Evolutionary conservation across 352 stramenopile species (phyloP), one percentile per base, ranked within the genome.

Genomic region (Pythium chondricola): DNA sequence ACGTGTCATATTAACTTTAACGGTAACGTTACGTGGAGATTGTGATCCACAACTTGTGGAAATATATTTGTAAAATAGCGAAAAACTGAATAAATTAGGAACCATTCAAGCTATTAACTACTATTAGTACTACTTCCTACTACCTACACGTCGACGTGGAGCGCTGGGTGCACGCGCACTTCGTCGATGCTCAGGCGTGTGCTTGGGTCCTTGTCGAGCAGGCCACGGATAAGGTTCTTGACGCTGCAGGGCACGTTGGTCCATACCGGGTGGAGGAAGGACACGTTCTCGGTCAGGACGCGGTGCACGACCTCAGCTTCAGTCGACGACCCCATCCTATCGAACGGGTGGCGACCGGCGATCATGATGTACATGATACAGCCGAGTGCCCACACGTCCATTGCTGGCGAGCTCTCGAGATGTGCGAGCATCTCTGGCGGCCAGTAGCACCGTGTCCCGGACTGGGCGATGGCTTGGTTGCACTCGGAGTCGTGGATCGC

Each of bases 291-390:
- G 4, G 42, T 48, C 29, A 60, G 52, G 16, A 48, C 59, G 20
- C 80, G 79, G 8, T 80, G 61, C 13, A 95, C 43, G 26, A 95
- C 72, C 61, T 94, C 66, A 25, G 78, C 67, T 50, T 95, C 85
- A 1, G 56, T 88, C 2, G 81, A 80, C n/a, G 56, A 68, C 29
- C 85, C 85, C 25, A 71, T 81, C 32, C 84, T 67, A 48, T 95
- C 85, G 51, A 95, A 95, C n/a, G 85, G 85, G 36, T 95, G 85
- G 18, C 76, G 67, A 1, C 85, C 85, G 16, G 70, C 72, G 45
- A 95, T 71, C 53, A 95, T 73, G 48, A 95, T 95, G 60, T 88
- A 95, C 36, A 95, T 55, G 36, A 95, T 79, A 58, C 83, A 95
- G 2, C 85, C 85, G 4, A 95, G 69, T 5, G 83, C 75, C 85